Conservation (phyloP, 495 filamentous ascomycete species). For the Sordaria brevicollis region DNA sequence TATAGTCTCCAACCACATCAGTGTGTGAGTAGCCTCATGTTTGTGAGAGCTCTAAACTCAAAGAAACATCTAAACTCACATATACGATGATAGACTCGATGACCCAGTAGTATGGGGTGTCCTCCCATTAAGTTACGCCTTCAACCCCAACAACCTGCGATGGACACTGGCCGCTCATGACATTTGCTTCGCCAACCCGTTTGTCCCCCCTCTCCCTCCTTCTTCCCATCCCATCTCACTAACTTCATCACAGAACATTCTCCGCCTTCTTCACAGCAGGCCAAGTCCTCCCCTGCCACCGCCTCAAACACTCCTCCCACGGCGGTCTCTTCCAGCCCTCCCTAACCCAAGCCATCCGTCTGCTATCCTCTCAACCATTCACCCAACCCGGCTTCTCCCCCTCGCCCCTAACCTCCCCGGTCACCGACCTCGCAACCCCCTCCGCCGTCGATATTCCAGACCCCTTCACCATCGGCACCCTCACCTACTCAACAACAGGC, state of each 20-base stretch:
- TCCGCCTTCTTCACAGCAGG: constrained; percentile 70
- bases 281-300: constrained; percentile 83
- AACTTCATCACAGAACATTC: constrained; percentile 33
- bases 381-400: constrained; percentile 21
- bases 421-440: constrained; percentile 22
- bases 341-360: constrained; percentile 73
- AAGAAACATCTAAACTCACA: constrained; percentile 1
- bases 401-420: background rate
- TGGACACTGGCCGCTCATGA: constrained; percentile 89
- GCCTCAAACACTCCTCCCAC: constrained; percentile 56
- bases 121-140: constrained; percentile 59
- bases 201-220: constrained; percentile 3
- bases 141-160: constrained; percentile 62
- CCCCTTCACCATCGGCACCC: constrained; percentile 44
- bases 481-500: constrained; percentile 57
- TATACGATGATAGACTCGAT: constrained; percentile 53
- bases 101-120: constrained; percentile 90
- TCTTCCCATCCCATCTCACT: background rate
- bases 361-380: constrained; percentile 60
- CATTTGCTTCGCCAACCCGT: constrained; percentile 76
- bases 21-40: constrained; percentile 64
- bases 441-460: constrained; percentile 37
- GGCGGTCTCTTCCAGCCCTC: constrained; percentile 85
- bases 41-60: constrained; percentile 10
- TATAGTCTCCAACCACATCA: constrained; percentile 86